phyloP scores from a whole-genome alignment of 2,329 filamentous ascomycete genomes.

The Xylariaceae sp. region DNA sequence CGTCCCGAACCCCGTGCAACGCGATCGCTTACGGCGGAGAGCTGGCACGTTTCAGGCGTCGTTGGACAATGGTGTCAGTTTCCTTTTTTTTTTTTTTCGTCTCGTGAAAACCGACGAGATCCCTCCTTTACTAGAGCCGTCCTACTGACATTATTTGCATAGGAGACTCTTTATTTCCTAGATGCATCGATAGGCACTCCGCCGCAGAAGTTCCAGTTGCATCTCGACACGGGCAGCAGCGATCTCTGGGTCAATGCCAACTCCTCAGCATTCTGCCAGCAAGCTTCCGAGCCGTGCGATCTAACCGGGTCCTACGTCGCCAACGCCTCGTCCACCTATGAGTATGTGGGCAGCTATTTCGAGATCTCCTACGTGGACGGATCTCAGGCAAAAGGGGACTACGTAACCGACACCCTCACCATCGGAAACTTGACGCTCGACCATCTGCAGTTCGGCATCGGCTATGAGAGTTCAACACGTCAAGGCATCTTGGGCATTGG shows the following conservation, averaged over 20 bases:
- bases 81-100: not conserved
- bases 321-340: slow-evolving; percentile 69
- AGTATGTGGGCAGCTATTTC: slow-evolving; percentile 68
- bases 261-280: slow-evolving; percentile 54
- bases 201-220: slow-evolving; percentile 50
- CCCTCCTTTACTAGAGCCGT: not conserved
- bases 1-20: slow-evolving; percentile 38
- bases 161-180: slow-evolving; percentile 60
- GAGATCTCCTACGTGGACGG: slow-evolving; percentile 87
- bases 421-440: slow-evolving; percentile 51
- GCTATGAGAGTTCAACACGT: slow-evolving; percentile 54
- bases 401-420: slow-evolving; percentile 66
- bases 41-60: slow-evolving; percentile 39
- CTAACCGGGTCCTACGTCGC: slow-evolving; percentile 62
- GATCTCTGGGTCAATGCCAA: slow-evolving; percentile 67
- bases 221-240: slow-evolving; percentile 64
- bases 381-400: slow-evolving; percentile 70
- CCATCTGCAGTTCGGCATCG: slow-evolving; percentile 66
- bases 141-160: slow-evolving; percentile 1
- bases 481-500: slow-evolving; percentile 84
- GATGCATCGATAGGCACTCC: slow-evolving; percentile 61
- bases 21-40: slow-evolving; percentile 44
- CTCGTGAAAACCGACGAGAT: not conserved
- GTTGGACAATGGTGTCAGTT: slow-evolving; percentile 52
- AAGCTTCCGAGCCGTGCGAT: slow-evolving; percentile 47